phyloP scores from a whole-genome alignment of 2,329 filamentous ascomycete genomes.

The Fusarium bulbicola region DNA sequence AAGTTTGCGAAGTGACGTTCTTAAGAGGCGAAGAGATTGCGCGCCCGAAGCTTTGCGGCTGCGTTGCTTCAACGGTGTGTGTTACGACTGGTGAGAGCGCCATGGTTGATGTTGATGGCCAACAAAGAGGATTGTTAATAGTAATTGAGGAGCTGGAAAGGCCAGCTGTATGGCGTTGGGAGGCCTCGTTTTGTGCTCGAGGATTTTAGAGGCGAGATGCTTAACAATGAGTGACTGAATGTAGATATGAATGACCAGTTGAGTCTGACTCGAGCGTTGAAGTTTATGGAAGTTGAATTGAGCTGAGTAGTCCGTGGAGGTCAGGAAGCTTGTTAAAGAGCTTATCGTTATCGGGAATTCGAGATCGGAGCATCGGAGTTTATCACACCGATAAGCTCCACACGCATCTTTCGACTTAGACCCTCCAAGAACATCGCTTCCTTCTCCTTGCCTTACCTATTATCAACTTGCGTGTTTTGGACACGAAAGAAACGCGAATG shows the following conservation, averaged over 20 bases:
- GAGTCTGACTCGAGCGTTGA: not conserved
- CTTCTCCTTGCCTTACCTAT: not conserved
- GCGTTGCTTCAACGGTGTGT: slow-evolving; percentile 47
- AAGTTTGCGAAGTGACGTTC: slow-evolving; percentile 46
- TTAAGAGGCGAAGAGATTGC: slow-evolving; percentile 57
- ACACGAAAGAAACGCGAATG: no score
- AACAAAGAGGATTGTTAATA: slow-evolving; percentile 3
- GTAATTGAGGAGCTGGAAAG: slow-evolving; percentile 9
- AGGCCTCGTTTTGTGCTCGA: not conserved
- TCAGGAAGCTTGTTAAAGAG: slow-evolving; percentile 14
- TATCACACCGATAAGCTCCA: slow-evolving; percentile 9
- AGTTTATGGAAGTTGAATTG: not conserved
- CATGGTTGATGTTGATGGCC: slow-evolving; percentile 47
- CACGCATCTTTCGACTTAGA: not conserved
- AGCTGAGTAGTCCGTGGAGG: not conserved
- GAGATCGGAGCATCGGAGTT: slow-evolving; percentile 29
- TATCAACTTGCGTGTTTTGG: not conserved
- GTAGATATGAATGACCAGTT: not conserved
- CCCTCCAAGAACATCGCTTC: not conserved
- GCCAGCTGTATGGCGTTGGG: slow-evolving; percentile 1
- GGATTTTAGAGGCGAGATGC: no score
- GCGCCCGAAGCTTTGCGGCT: slow-evolving; percentile 39
- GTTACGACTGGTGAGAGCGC: slow-evolving; percentile 58
- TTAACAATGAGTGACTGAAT: not conserved
- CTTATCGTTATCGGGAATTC: slow-evolving; percentile 30